Evolutionary conservation across 75 land plant species (phyloP).

Genomic region (Pinus taeda): DNA sequence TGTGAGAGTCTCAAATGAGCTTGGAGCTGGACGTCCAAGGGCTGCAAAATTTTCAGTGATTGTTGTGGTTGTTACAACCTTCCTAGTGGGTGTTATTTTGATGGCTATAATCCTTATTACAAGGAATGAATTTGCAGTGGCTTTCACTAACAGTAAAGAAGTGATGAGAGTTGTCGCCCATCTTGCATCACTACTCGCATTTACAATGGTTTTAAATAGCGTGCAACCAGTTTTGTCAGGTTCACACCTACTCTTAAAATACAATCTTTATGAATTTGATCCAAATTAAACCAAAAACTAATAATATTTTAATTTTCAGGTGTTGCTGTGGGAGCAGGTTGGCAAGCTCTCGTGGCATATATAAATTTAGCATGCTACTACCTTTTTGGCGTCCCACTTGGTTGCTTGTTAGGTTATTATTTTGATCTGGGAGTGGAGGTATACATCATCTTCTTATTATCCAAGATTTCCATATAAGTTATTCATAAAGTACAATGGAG

Average conservation of each 20-base stretch:
- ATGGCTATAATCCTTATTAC: conserved; percentile 8
- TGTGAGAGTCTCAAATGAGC: conserved; percentile 34
- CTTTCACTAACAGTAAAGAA: conserved; percentile 19
- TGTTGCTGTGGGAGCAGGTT: conserved; percentile 17
- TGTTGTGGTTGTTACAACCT: conserved; percentile 17
- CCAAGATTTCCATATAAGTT: background rate
- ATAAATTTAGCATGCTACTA: conserved; percentile 20
- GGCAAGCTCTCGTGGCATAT: conserved; percentile 16
- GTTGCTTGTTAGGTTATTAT: conserved; percentile 6
- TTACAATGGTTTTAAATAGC: conserved; percentile 18
- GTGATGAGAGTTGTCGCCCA: conserved; percentile 8
- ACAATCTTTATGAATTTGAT: too few species aligned
- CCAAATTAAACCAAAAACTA: too few species aligned
- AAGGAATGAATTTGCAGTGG: conserved; percentile 19
- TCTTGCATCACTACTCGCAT: conserved; percentile 21
- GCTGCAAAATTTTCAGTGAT: conserved; percentile 22
- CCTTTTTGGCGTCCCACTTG: conserved; percentile 19
- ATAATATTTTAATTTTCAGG: conserved; percentile 5
- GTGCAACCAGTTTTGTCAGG: conserved; percentile 27
- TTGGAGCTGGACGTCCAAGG: conserved; percentile 31
- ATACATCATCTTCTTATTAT: background rate
- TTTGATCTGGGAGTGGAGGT: conserved; percentile 7
- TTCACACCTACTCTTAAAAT: background rate
- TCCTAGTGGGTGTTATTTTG: conserved; percentile 17
- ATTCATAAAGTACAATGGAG: background rate